A percentile compares a stretch with the other conserved stretches of the same genome.
These are phyloP conservation scores for Neurospora crassa DNA, from an alignment of 2,329 filamentous ascomycete species.

Conservation along the genomic window DNA sequence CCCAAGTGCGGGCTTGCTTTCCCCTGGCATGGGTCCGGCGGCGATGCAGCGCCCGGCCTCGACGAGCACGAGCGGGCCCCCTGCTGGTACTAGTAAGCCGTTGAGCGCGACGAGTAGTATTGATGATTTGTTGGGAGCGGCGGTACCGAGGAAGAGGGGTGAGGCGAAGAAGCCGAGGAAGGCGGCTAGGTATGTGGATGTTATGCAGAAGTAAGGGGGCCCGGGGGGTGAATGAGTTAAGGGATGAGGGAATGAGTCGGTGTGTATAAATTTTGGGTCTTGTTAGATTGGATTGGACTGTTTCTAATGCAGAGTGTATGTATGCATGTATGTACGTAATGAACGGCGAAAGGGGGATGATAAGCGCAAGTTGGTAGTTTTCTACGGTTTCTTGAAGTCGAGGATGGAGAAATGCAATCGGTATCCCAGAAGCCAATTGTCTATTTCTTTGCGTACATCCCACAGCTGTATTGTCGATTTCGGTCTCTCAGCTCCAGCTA, in stretches of 20 bases:
- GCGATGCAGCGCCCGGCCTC: slow-evolving; percentile 40
- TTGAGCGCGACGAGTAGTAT: slow-evolving; percentile 92
- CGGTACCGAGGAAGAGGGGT: slow-evolving; percentile 56
- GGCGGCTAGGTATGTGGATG: slow-evolving; percentile 84
- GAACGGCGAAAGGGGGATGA: not conserved
- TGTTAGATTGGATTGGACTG: not conserved
- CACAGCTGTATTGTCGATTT: not conserved
- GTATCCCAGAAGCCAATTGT: not conserved
- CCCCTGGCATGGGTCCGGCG: slow-evolving; percentile 21
- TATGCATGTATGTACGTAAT: not conserved
- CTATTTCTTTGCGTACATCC: not conserved
- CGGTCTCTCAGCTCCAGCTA: no score
- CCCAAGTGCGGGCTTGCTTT: not conserved
- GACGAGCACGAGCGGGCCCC: slow-evolving; percentile 38
- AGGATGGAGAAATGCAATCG: no score
- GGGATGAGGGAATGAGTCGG: not conserved
- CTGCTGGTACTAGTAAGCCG: slow-evolving; percentile 64
- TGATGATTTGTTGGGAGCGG: slow-evolving; percentile 78
- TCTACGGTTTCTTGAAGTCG: not conserved
- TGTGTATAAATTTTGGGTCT: not conserved
- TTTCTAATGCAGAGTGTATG: not conserved
- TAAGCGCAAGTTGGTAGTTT: not conserved
- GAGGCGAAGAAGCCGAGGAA: slow-evolving; percentile 62
- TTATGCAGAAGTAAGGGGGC: slow-evolving; percentile 60
- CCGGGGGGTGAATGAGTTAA: not conserved